A percentile compares a stretch with the other conserved stretches of the same genome.
phyloP scores from a whole-genome alignment of 2,329 filamentous ascomycete species.

The Onygena corvina region DNA sequence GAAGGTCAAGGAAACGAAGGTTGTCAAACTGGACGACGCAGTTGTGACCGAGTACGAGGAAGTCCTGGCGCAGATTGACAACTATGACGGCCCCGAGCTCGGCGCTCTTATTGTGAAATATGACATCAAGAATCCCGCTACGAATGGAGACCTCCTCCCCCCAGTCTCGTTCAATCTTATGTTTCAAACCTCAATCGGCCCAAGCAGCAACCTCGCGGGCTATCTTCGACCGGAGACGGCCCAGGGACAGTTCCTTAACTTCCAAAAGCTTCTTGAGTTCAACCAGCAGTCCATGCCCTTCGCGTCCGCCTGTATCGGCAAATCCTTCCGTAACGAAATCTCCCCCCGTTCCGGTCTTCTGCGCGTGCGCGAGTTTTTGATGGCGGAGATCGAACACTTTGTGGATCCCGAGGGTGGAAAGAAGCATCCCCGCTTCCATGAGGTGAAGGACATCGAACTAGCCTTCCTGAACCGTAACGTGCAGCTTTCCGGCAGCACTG shows the following conservation, averaged over 20 bases:
- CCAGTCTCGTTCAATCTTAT: conserved; percentile 96
- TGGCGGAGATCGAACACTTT: conserved; percentile 98
- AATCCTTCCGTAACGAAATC: conserved; percentile 97
- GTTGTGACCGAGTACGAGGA: conserved; percentile 84
- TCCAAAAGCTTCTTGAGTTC: conserved; percentile 89
- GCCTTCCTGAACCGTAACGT: conserved; percentile 72
- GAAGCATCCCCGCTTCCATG: conserved; percentile 78
- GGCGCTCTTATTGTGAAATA: conserved; percentile 82
- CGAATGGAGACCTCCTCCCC: conserved; percentile 60
- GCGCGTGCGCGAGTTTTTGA: conserved; percentile 90
- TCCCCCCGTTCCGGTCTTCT: conserved; percentile 83
- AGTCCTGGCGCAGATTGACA: conserved; percentile 85
- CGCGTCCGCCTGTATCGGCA: conserved; percentile 91
- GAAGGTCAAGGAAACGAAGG: conserved; percentile 61
- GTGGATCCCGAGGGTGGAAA: conserved; percentile 91
- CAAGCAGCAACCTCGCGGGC: conserved; percentile 72
- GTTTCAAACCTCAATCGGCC: conserved; percentile 93
- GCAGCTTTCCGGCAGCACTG: conserved; percentile 75
- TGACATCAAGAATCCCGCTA: conserved; percentile 77
- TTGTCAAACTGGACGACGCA: conserved; percentile 74
- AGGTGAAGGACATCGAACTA: conserved; percentile 74
- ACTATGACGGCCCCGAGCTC: conserved; percentile 78
- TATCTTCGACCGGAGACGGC: conserved; percentile 91
- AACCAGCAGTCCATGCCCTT: conserved; percentile 95
- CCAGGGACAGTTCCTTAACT: conserved; percentile 96